These are phyloP conservation scores for Botrytis hyacinthi DNA, from an alignment of 2,329 filamentous ascomycete genomes.

Conservation along the genomic window DNA sequence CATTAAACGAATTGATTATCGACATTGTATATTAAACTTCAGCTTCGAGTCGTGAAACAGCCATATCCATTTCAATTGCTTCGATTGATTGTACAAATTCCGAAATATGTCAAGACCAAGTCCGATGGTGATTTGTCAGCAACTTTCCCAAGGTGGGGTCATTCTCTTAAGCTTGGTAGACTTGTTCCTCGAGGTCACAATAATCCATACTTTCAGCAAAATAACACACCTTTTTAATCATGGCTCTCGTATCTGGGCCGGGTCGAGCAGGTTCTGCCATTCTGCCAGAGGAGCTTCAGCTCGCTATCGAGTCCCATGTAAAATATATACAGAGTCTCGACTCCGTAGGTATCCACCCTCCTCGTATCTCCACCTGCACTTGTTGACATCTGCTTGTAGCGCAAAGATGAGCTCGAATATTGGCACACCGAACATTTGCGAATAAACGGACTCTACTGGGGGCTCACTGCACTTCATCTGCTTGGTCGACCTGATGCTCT, in stretches of 20 bases:
- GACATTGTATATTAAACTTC: background rate
- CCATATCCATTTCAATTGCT: background rate
- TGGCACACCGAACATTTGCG: conserved; percentile 97
- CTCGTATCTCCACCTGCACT: conserved; percentile 23
- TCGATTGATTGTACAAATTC: background rate
- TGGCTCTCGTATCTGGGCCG: conserved; percentile 39
- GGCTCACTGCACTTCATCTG: conserved; percentile 82
- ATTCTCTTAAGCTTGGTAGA: background rate
- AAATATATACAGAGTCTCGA: conserved; percentile 92
- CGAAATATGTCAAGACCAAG: background rate
- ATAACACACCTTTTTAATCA: conserved; percentile 21
- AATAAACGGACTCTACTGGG: conserved; percentile 96
- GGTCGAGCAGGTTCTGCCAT: conserved; percentile 30
- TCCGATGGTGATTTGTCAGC: background rate
- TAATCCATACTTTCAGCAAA: background rate
- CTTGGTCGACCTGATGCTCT: conserved; percentile 79
- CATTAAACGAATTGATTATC: background rate
- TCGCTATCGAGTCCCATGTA: conserved; percentile 61
- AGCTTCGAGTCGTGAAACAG: background rate
- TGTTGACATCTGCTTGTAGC: conserved; percentile 48
- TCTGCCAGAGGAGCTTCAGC: conserved; percentile 38
- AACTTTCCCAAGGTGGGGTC: background rate
- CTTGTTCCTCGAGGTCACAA: background rate
- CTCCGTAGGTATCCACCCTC: conserved; percentile 55
- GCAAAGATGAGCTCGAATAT: conserved; percentile 93